A percentile compares a stretch with the other conserved stretches of the same genome.
Evolutionary conservation across 192 early-diverging fungal genomes (phyloP).

Genomic region (Rhizoclosmatium globosum): DNA sequence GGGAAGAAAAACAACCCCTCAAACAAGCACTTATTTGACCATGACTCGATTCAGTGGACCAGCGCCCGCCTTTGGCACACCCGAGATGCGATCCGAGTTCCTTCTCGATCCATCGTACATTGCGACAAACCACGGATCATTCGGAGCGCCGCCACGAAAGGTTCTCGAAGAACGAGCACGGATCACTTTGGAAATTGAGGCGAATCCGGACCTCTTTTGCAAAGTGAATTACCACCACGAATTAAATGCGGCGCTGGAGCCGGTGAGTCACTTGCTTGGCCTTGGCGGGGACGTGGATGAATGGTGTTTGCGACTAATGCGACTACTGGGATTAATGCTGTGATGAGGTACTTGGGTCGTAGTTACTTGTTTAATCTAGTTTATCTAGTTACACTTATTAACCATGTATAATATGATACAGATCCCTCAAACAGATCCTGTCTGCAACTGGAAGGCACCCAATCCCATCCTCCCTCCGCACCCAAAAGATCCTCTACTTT

Average conservation of each 20-base stretch:
- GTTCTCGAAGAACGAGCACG: slow-evolving; percentile 36
- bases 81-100: background rate
- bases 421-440: slow-evolving; percentile 7
- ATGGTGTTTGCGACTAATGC: slow-evolving; percentile 68
- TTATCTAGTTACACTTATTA: background rate
- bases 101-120: slow-evolving; percentile 5
- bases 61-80: slow-evolving; percentile 6
- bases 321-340: slow-evolving; percentile 62
- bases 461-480: background rate
- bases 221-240: slow-evolving; percentile 48
- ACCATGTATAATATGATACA: background rate
- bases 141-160: slow-evolving; percentile 48
- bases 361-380: background rate
- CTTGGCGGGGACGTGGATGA: slow-evolving; percentile 53
- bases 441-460: background rate
- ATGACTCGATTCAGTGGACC: background rate
- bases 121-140: slow-evolving; percentile 75
- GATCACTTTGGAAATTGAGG: slow-evolving; percentile 43
- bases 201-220: slow-evolving; percentile 59
- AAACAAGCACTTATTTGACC: too few species aligned
- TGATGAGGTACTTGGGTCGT: slow-evolving; percentile 23
- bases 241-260: slow-evolving; percentile 42
- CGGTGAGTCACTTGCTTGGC: slow-evolving; percentile 55
- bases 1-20: too few species aligned
- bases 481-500: slow-evolving; percentile 55